These are phyloP conservation scores for Melanopsichium pennsylvanicum DNA, from an alignment of 1,284 basidiomycete species.

Conservation along the genomic window DNA sequence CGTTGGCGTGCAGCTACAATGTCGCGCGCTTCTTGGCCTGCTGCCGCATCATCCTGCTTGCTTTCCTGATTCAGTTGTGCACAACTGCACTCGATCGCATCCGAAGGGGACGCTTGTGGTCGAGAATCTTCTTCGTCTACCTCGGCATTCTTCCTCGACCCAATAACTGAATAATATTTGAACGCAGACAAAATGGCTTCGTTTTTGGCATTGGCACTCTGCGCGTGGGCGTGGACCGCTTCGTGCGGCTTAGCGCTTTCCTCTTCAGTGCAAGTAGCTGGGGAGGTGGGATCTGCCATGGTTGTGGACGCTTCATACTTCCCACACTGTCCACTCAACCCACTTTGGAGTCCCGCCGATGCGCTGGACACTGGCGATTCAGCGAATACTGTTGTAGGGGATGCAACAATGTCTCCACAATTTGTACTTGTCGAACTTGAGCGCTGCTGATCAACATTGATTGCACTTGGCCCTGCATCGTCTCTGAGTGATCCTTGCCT, in stretches of 20 bases:
- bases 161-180: too few species aligned
- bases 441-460: neutral
- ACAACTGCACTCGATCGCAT: neutral
- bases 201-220: slow-evolving; percentile 13
- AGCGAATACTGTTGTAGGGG: neutral
- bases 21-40: slow-evolving; percentile 16
- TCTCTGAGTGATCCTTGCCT: slow-evolving; percentile 6
- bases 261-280: neutral
- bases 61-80: slow-evolving; percentile 5
- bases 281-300: slow-evolving; percentile 2
- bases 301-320: neutral
- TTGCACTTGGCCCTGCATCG: neutral
- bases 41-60: slow-evolving; percentile 2
- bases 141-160: too few species aligned
- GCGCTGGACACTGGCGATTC: neutral
- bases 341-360: neutral
- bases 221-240: slow-evolving; percentile 10
- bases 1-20: slow-evolving; percentile 8
- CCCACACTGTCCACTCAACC: slow-evolving; percentile 9
- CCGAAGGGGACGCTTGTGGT: neutral
- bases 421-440: too few species aligned
- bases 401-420: neutral
- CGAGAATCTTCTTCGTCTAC: neutral
- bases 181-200: too few species aligned
- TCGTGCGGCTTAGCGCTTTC: neutral